These are phyloP conservation scores for Citrus trifoliata DNA, from an alignment of 345 rosid species.

Conservation along the genomic window DNA sequence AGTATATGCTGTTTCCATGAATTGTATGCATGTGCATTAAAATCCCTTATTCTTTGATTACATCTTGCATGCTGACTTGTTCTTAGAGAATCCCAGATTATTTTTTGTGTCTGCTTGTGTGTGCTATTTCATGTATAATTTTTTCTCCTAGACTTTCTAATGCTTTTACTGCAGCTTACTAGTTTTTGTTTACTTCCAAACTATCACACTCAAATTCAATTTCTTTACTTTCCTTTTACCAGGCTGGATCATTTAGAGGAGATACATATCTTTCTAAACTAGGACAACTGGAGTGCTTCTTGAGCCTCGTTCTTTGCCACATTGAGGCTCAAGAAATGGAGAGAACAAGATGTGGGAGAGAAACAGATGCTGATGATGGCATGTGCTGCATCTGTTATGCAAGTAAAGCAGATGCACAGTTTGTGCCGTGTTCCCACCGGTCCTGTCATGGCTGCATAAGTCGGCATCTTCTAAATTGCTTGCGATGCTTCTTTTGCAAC, in stretches of 20 bases:
- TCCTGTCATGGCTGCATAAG: slow-evolving; percentile 94
- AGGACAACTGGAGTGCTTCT: slow-evolving; percentile 57
- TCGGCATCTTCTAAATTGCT: slow-evolving; percentile 88
- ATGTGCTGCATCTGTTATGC: slow-evolving; percentile 88
- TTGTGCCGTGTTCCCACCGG: slow-evolving; percentile 76
- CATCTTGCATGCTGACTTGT: neutral
- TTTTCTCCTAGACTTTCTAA: too few species aligned
- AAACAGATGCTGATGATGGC: slow-evolving; percentile 46
- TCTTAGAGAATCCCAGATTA: neutral
- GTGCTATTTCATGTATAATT: neutral
- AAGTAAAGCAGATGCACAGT: slow-evolving; percentile 57
- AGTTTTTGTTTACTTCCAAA: neutral
- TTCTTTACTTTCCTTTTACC: slow-evolving; percentile 6
- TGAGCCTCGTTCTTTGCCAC: slow-evolving; percentile 51
- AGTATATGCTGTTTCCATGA: neutral
- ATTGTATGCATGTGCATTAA: neutral
- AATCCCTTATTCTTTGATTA: neutral
- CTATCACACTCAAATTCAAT: neutral
- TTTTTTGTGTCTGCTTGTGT: neutral
- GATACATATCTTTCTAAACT: slow-evolving; percentile 53
- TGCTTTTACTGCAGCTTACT: too few species aligned
- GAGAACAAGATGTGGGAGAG: slow-evolving; percentile 26
- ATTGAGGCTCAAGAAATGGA: slow-evolving; percentile 38
- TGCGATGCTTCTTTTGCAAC: slow-evolving; percentile 95
- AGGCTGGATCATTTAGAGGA: slow-evolving; percentile 64